Evolutionary conservation across 2,329 filamentous ascomycete species (phyloP).

Genomic region (Fusarium papillatum): DNA sequence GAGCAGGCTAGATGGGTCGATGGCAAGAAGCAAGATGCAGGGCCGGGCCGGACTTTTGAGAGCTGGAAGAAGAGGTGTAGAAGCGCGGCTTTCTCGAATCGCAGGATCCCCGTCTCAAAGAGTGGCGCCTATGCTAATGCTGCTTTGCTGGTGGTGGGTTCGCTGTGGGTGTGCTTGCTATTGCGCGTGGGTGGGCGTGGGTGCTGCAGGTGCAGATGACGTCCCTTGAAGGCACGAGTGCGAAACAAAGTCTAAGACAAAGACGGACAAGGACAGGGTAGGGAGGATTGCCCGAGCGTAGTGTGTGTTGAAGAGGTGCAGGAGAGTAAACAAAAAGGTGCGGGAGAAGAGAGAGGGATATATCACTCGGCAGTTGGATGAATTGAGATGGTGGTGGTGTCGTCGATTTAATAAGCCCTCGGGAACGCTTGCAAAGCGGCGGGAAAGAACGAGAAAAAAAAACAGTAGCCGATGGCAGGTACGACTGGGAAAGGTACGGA

Average conservation of each 20-base stretch:
- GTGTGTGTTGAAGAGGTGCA: constrained; percentile 12
- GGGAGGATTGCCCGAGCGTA: not conserved
- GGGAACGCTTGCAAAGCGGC: constrained; percentile 16
- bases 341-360: constrained; percentile 18
- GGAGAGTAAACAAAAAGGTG: constrained; percentile 21
- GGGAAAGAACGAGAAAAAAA: constrained; percentile 31
- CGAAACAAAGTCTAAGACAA: constrained; percentile 37
- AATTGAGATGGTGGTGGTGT: constrained; percentile 7
- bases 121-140: constrained; percentile 39
- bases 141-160: constrained; percentile 30
- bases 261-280: constrained; percentile 27
- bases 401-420: constrained; percentile 35
- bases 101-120: constrained; percentile 41
- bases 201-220: constrained; percentile 45
- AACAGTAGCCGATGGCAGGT: constrained; percentile 14
- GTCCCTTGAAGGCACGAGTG: constrained; percentile 38
- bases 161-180: constrained; percentile 36
- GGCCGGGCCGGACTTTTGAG: constrained; percentile 44
- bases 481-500: constrained; percentile 36
- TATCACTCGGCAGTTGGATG: constrained; percentile 8
- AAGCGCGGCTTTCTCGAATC: constrained; percentile 36
- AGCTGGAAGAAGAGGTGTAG: constrained; percentile 37
- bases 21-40: constrained; percentile 34
- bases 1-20: constrained; percentile 35
- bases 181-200: constrained; percentile 27